Evolutionary conservation across 176 grass and related monocot species (phyloP).

Genomic region (Musa beccarii): DNA sequence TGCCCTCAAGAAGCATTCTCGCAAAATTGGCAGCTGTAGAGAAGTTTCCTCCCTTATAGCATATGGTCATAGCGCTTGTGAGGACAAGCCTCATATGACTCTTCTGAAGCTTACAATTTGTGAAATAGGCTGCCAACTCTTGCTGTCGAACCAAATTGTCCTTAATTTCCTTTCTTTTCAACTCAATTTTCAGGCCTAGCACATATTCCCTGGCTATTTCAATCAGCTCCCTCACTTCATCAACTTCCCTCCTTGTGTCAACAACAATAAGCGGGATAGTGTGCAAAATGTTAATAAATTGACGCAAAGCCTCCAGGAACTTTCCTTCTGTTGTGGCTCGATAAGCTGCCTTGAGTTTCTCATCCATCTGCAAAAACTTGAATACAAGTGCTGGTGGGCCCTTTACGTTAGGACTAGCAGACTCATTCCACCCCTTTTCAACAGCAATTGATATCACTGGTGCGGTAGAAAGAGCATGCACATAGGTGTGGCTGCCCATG

Average conservation of each 20-base stretch:
- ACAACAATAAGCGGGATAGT: slow-evolving; percentile 81
- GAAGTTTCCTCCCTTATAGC: slow-evolving; percentile 57
- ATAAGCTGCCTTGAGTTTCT: slow-evolving; percentile 81
- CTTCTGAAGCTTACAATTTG: slow-evolving; percentile 83
- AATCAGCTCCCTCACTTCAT: slow-evolving; percentile 91
- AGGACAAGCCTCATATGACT: slow-evolving; percentile 76
- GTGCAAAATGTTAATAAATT: slow-evolving; percentile 74
- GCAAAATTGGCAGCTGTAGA: slow-evolving; percentile 71
- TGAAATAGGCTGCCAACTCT: slow-evolving; percentile 80
- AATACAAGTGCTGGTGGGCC: slow-evolving; percentile 73
- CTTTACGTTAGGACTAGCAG: slow-evolving; percentile 84
- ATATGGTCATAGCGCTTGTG: slow-evolving; percentile 61
- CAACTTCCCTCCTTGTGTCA: slow-evolving; percentile 78
- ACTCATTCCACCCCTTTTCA: slow-evolving; percentile 92
- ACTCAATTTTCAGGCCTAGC: slow-evolving; percentile 77
- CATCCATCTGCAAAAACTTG: slow-evolving; percentile 85
- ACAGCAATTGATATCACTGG: slow-evolving; percentile 66
- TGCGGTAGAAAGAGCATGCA: slow-evolving; percentile 49
- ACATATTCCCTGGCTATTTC: slow-evolving; percentile 89
- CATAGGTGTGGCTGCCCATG: slow-evolving; percentile 67
- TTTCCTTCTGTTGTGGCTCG: slow-evolving; percentile 74
- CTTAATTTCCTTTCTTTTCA: slow-evolving; percentile 75
- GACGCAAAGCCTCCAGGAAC: slow-evolving; percentile 72
- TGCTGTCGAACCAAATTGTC: slow-evolving; percentile 39
- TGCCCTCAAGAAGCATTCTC: slow-evolving; percentile 74